Conservation (phyloP, 495 filamentous ascomycete genomes). For the Aspergillus cavernicola region DNA sequence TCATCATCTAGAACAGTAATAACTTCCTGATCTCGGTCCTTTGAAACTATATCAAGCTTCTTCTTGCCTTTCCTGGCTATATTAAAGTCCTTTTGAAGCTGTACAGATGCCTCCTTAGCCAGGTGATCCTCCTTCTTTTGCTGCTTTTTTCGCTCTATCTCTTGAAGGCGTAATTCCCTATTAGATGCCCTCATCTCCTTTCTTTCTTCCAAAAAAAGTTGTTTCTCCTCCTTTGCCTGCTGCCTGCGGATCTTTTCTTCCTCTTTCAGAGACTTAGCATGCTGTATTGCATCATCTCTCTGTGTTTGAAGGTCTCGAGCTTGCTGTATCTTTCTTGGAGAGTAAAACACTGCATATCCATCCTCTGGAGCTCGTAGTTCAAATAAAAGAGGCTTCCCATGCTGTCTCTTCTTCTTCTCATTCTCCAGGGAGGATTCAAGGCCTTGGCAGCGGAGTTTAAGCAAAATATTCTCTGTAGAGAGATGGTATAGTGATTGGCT, state of each 20-base stretch:
- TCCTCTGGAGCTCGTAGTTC: not conserved
- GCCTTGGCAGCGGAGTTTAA: not conserved
- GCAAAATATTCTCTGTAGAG: not conserved
- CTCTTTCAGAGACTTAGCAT: not conserved
- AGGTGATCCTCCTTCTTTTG: not conserved
- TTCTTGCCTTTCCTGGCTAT: not conserved
- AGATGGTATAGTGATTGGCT: not conserved
- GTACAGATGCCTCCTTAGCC: not conserved
- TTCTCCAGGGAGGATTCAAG: not conserved
- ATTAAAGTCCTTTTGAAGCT: slow-evolving; percentile 4
- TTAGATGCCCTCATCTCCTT: not conserved
- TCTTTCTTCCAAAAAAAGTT: not conserved
- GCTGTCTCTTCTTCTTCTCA: slow-evolving; percentile 4
- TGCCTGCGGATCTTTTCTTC: not conserved
- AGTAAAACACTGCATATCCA: not conserved
- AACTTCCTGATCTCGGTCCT: not conserved
- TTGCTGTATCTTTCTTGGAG: slow-evolving; percentile 1
- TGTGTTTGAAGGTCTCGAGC: not conserved
- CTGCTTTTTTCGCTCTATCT: not conserved
- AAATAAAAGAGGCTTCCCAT: not conserved
- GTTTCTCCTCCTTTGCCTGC: not conserved
- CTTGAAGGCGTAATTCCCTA: not conserved
- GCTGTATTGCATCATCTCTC: not conserved
- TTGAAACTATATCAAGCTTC: not conserved
- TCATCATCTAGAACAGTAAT: not conserved